Base-by-base conservation (phyloP, 768 basidiomycete genomes). In the Sistotremastrum niveocremeum region DNA sequence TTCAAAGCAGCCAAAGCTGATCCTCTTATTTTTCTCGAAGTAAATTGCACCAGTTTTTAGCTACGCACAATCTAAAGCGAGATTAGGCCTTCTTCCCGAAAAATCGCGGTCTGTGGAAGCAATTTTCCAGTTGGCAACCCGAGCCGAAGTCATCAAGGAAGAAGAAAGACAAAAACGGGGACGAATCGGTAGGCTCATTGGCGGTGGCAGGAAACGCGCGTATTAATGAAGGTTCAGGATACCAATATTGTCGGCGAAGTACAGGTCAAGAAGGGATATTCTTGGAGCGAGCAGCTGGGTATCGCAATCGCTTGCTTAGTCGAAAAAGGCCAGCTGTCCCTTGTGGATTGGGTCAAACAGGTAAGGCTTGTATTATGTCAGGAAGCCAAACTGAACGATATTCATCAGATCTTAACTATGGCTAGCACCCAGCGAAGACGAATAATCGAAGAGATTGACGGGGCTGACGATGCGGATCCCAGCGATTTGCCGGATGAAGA, bases 1-100 rank as follows among this genome's bases (percentile, higher is more conserved):
- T 98, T 99, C 78, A 98, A 95, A 61, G 76, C 80, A 5, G 71
- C 90, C 41, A 73, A 76, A 45, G 79, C 87, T 51, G 83, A 95
- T 50, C 72, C 86, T 0, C 85, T 97, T 65, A 69, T 97, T 41
- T 74, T 88, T 49, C 73, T 97, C 50, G 90, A 98, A 72, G 91
- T 91, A 55, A 54, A 45, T 41, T 20, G 20, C 20, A 10, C 39
- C 34, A 47, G 50, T 28, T 10, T 11, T 7, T 53, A 36, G 39
- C 20, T 9, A 42, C 49, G 42, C 52, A 43, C 9, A 39, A 35
- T 4, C 40, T 45, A 31, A 34, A 46, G 6, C 30, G 39, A 8
- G 20, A 20, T 20, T 20, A 90, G 87, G 79, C 80, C 6, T 87
- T 87, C 70, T 91, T 84, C 67, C 88, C 88, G 9, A 93, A 86